These are phyloP conservation scores for Stagonosporopsis rhizophila DNA, from an alignment of 2,329 filamentous ascomycete species.

Conservation along the genomic window DNA sequence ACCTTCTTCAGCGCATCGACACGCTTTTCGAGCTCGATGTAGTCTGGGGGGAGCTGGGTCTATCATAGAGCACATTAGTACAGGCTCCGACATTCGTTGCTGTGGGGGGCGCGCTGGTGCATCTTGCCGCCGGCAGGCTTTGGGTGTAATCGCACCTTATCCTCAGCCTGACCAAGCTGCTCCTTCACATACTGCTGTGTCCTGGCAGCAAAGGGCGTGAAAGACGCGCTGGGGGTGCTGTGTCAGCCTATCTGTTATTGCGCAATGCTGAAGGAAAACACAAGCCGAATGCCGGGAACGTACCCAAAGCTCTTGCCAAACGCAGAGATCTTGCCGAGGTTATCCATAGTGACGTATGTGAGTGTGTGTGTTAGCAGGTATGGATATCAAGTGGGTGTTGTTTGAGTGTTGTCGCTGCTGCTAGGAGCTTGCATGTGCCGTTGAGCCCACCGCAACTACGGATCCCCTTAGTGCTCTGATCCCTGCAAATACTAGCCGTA, in stretches of 20 bases:
- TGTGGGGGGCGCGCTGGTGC: not conserved
- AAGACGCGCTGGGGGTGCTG: slow-evolving; percentile 71
- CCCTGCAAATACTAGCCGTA: slow-evolving; percentile 25
- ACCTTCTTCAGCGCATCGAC: slow-evolving; percentile 97
- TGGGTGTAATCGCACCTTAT: slow-evolving; percentile 70
- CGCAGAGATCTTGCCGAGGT: slow-evolving; percentile 74
- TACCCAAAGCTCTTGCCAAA: slow-evolving; percentile 76
- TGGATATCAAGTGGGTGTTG: slow-evolving; percentile 13
- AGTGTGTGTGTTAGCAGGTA: not conserved
- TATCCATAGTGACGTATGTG: slow-evolving; percentile 63
- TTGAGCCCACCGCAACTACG: slow-evolving; percentile 22
- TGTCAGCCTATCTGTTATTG: slow-evolving; percentile 44
- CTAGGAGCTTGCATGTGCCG: slow-evolving; percentile 38
- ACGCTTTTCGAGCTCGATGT: slow-evolving; percentile 97
- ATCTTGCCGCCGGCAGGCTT: not conserved
- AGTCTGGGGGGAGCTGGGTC: slow-evolving; percentile 96
- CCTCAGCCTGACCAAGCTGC: slow-evolving; percentile 91
- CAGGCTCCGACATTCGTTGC: not conserved
- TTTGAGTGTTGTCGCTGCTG: slow-evolving; percentile 22
- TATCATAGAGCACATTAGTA: slow-evolving; percentile 51
- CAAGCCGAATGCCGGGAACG: slow-evolving; percentile 33
- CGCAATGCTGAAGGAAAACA: slow-evolving; percentile 13
- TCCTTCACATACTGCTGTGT: slow-evolving; percentile 98
- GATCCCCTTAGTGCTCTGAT: slow-evolving; percentile 23
- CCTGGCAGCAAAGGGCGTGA: slow-evolving; percentile 91